Conservation (phyloP, 345 rosid genomes). For the Alliaria petiolata region DNA sequence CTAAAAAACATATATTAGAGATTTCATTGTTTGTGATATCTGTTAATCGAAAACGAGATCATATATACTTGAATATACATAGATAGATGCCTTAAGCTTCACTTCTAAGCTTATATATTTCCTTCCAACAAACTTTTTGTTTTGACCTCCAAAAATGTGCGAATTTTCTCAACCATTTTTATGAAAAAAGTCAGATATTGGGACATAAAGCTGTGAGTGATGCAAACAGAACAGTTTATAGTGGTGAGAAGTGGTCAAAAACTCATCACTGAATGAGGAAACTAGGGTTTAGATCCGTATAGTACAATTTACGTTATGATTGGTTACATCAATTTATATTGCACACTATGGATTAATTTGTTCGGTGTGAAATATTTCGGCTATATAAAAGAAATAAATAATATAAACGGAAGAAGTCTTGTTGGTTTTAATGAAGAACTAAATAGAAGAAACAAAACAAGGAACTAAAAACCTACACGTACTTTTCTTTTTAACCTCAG, state of each 20-base stretch:
- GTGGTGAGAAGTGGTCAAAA: not conserved
- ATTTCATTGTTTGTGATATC: too few relatives aligned
- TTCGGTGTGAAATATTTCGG: too few relatives aligned
- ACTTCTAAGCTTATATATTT: conserved; percentile 31
- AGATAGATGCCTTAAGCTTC: conserved; percentile 1
- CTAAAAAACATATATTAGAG: too few relatives aligned
- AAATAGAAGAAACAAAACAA: too few relatives aligned
- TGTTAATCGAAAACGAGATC: not conserved
- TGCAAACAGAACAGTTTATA: not conserved
- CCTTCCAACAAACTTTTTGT: not conserved
- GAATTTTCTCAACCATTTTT: not conserved
- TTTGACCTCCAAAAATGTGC: not conserved
- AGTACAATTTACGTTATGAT: too few relatives aligned
- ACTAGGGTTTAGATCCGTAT: too few relatives aligned
- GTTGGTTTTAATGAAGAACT: not conserved
- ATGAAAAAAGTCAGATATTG: not conserved
- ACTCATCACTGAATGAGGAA: not conserved
- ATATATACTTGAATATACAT: not conserved
- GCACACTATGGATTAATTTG: too few relatives aligned
- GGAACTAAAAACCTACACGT: not conserved
- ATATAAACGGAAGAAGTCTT: not conserved
- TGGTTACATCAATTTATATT: too few relatives aligned
- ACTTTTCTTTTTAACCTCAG: not conserved
- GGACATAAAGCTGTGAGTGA: not conserved
- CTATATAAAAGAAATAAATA: not conserved